Percentiles rank a stretch among this genome's conserved stretches.
phyloP scores from a whole-genome alignment of 1,139 yeast genomes.

The Nakaseomyces bracarensis region DNA sequence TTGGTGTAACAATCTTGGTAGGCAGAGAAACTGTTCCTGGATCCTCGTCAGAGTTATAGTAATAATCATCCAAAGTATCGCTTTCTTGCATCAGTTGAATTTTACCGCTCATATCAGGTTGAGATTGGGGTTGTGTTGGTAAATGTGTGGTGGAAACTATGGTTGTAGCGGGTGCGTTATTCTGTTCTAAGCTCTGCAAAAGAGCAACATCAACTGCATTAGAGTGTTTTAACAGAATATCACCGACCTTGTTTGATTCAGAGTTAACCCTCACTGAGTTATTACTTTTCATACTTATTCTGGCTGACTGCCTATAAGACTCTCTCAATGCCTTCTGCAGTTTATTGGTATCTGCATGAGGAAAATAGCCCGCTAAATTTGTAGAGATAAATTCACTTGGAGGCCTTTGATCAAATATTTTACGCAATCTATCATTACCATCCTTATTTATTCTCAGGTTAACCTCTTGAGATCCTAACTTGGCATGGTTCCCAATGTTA shows the following conservation, averaged over 20 bases:
- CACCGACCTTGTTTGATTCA: constrained; percentile 45
- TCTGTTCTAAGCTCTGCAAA: constrained; percentile 17
- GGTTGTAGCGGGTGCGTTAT: neutral
- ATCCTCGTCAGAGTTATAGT: constrained; percentile 36
- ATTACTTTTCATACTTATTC: constrained; percentile 36
- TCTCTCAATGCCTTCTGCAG: constrained; percentile 76
- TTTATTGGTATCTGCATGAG: constrained; percentile 65
- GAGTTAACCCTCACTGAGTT: constrained; percentile 18
- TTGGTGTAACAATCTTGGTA: constrained; percentile 38
- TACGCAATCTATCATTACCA: constrained; percentile 35
- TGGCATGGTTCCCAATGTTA: neutral
- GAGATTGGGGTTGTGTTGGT: neutral
- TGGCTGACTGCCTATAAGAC: constrained; percentile 68
- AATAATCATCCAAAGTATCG: constrained; percentile 30
- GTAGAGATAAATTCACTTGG: constrained; percentile 88
- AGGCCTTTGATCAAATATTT: constrained; percentile 83
- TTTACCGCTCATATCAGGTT: neutral
- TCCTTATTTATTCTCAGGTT: constrained; percentile 17
- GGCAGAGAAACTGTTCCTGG: constrained; percentile 34
- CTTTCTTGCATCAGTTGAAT: constrained; percentile 19
- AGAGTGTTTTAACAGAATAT: constrained; percentile 51
- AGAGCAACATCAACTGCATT: constrained; percentile 54
- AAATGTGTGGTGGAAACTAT: neutral
- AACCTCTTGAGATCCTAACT: neutral
- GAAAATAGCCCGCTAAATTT: constrained; percentile 85